Evolutionary conservation across 768 basidiomycete genomes (phyloP).

Genomic region (Scleroderma citrinum): DNA sequence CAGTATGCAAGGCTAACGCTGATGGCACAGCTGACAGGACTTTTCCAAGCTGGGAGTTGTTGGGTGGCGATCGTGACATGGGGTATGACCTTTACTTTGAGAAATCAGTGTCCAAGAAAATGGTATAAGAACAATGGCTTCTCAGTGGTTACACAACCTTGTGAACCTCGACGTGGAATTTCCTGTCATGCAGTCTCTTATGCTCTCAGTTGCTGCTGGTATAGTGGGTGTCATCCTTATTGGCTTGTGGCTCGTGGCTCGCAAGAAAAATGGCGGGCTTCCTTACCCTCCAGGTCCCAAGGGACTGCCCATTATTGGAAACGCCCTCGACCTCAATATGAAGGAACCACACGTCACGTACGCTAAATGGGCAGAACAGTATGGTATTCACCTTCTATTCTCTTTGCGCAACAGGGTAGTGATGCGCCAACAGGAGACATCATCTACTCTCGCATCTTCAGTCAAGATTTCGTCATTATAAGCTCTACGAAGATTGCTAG

Average conservation of each 20-base stretch:
- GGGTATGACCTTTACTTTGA: no score
- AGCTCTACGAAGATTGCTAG: slow-evolving; percentile 9
- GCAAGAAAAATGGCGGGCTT: not conserved
- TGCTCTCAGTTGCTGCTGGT: not conserved
- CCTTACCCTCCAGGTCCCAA: slow-evolving; percentile 11
- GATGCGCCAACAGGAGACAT: not conserved
- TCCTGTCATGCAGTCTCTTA: no score
- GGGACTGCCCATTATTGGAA: slow-evolving; percentile 11
- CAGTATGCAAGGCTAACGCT: no score
- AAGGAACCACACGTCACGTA: slow-evolving; percentile 10
- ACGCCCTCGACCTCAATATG: slow-evolving; percentile 2
- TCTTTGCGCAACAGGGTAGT: not conserved
- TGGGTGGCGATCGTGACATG: no score
- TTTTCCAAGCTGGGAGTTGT: no score
- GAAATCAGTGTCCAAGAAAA: no score
- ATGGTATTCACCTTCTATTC: slow-evolving; percentile 3
- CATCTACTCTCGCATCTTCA: slow-evolving; percentile 7
- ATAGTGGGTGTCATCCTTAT: not conserved
- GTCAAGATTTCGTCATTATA: slow-evolving; percentile 4
- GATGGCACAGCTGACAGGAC: no score
- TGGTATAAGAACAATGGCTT: no score
- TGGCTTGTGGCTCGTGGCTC: not conserved
- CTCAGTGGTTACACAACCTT: no score
- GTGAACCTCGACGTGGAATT: no score
- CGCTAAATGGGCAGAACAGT: slow-evolving; percentile 6